Evolutionary conservation across 2,329 filamentous ascomycete species (phyloP), one percentile per base, ranked within the genome.

Genomic region (Penicillium sp.): DNA sequence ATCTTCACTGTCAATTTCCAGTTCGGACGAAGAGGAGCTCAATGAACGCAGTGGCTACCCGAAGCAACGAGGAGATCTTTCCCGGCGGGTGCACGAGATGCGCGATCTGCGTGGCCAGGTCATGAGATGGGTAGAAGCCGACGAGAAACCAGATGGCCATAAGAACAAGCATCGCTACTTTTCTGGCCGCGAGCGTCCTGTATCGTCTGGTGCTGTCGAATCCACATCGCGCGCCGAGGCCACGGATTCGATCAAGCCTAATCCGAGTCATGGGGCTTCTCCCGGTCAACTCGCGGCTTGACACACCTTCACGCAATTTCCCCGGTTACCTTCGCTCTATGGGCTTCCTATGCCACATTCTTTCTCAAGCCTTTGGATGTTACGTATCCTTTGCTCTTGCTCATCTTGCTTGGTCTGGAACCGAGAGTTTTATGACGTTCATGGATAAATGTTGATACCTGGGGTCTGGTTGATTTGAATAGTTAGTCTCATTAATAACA

Each of bases 21-120:
- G 76, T 48, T 78, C 75, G 9, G 82, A 85, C 40, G 77, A 80
- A 49, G 78, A 82, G 39, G 77, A 81, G 46, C 66, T 85, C 7
- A 77, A 82, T 43, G 71, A 69, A 45, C 66, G 62, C 29, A 63
- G 54, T 44, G 65, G 62, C 2, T 36, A 55, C 22, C 5, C 46
- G 11, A 64, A 64, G 34, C 57, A 60, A 25, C 59, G 66, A 18
- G 59, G 62, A 3, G 64, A 65, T n/a, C 46, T 66, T 31, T 49
- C 59, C 5, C 58, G 58, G 33, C 64, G 56, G 27, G 57, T 68
- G 3, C 66, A 70, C 49, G 64, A 67, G 33, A 66, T 70, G 60
- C 65, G 66, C n/a, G 65, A 71, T 39, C 58, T 69, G 14, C 69
- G 64, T 49, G 64, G 67, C 11, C 67, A 69, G 41, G 56, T 70